These are phyloP conservation scores for Retiboletus flavoniger DNA, from an alignment of 1,284 basidiomycete species.

Conservation along the genomic window DNA sequence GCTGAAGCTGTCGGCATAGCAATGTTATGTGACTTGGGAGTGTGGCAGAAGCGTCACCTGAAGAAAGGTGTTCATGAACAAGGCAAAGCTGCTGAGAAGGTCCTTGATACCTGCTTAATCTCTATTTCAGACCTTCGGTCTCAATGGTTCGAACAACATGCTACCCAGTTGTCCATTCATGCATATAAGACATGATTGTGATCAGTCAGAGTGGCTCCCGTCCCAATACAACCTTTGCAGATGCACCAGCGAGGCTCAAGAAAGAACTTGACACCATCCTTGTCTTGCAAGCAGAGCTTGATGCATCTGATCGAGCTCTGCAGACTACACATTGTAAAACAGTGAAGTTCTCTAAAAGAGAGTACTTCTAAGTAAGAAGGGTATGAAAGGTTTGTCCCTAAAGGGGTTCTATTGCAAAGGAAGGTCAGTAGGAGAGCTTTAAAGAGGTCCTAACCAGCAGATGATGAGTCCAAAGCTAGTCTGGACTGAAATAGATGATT, in stretches of 20 bases:
- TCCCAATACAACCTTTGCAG: constrained; percentile 16
- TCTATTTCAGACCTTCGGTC: constrained; percentile 15
- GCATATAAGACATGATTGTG: constrained; percentile 26
- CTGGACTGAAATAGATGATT: too few species aligned
- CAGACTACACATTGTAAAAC: constrained; percentile 2
- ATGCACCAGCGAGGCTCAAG: constrained; percentile 35
- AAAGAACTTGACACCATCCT: constrained; percentile 39
- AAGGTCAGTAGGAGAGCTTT: too few species aligned
- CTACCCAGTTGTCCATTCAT: constrained; percentile 32
- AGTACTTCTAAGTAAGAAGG: too few species aligned
- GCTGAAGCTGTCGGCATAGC: constrained; percentile 19
- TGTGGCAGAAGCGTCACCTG: constrained; percentile 26
- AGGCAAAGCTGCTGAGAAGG: constrained; percentile 1
- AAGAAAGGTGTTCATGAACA: constrained; percentile 19
- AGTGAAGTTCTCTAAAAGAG: too few species aligned
- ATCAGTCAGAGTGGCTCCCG: too few species aligned
- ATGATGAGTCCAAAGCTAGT: too few species aligned
- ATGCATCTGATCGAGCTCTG: constrained; percentile 28
- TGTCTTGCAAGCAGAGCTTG: constrained; percentile 35
- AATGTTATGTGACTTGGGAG: constrained; percentile 26
- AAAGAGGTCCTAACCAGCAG: too few species aligned
- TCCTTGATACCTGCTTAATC: constrained; percentile 18
- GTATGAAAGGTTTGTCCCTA: too few species aligned
- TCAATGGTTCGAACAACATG: constrained; percentile 35
- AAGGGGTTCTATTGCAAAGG: too few species aligned